A percentile compares a stretch with the other conserved stretches of the same genome.
These are phyloP conservation scores for Pichia membranifaciens DNA, from an alignment of 805 yeast genomes.

Conservation along the genomic window DNA sequence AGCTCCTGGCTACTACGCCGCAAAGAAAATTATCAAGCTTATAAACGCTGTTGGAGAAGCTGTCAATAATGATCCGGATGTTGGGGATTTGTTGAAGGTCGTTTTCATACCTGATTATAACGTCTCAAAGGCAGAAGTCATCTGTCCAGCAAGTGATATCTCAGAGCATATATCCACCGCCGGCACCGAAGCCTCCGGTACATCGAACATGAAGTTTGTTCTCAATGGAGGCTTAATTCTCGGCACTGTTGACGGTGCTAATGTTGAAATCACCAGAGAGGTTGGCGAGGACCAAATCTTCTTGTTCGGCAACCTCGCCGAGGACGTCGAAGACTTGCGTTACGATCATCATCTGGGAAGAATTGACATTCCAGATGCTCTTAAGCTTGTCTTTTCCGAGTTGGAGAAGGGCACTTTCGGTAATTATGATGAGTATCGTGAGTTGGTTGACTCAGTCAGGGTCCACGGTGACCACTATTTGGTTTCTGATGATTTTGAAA, in stretches of 20 bases:
- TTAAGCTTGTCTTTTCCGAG: conserved; percentile 56
- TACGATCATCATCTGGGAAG: conserved; percentile 63
- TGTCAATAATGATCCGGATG: conserved; percentile 69
- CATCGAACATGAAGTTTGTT: conserved; percentile 93
- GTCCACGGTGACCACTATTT: conserved; percentile 80
- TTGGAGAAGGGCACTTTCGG: conserved; percentile 73
- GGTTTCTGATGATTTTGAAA: conserved; percentile 84
- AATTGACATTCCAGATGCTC: conserved; percentile 51
- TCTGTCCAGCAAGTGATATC: conserved; percentile 83
- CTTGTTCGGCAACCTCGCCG: conserved; percentile 85
- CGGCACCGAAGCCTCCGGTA: conserved; percentile 95
- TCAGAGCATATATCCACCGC: conserved; percentile 95
- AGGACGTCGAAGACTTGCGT: conserved; percentile 81
- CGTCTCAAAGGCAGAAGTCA: conserved; percentile 89
- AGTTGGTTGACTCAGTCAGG: conserved; percentile 63
- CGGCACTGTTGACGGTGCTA: conserved; percentile 97
- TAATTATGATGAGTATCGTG: conserved; percentile 53
- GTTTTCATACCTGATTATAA: conserved; percentile 89
- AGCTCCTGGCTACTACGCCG: conserved; percentile 97
- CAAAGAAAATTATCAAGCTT: conserved; percentile 82
- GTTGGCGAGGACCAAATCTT: conserved; percentile 91
- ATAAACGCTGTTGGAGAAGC: conserved; percentile 77
- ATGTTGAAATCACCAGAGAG: conserved; percentile 90
- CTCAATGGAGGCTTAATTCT: conserved; percentile 89
- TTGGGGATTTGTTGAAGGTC: conserved; percentile 74